Percentiles rank a stretch among this genome's conserved stretches.
Conservation (phyloP, 306 rosid genomes). For the Ceratonia siliqua region DNA sequence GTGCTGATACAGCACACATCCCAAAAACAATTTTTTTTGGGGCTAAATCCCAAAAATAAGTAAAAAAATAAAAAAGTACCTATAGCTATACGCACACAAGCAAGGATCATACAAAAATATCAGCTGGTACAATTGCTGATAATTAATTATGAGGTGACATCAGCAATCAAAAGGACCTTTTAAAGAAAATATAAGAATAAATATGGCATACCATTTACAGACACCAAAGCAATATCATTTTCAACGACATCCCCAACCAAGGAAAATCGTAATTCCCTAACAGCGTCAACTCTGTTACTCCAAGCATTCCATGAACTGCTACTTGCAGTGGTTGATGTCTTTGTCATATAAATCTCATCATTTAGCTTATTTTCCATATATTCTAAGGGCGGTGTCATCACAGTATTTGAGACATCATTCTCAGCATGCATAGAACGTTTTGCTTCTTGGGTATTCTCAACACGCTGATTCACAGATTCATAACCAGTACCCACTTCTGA, state of each 20-base stretch:
- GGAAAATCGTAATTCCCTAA: slow-evolving; percentile 74
- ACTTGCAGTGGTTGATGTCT: slow-evolving; percentile 38
- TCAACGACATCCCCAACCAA: slow-evolving; percentile 68
- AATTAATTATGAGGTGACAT: slow-evolving; percentile 17
- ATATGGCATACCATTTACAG: slow-evolving; percentile 53
- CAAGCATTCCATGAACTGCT: slow-evolving; percentile 77
- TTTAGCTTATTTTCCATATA: slow-evolving; percentile 29
- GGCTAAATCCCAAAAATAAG: too few species aligned
- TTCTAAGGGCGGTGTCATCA: slow-evolving; percentile 32
- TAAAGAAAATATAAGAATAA: slow-evolving; percentile 1
- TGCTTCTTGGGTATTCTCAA: slow-evolving; percentile 38
- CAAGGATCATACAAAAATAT: slow-evolving; percentile 2
- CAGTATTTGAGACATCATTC: slow-evolving; percentile 29
- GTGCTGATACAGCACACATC: slow-evolving; percentile 4
- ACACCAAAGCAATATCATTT: slow-evolving; percentile 31
- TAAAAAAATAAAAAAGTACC: too few species aligned
- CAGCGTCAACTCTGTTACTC: slow-evolving; percentile 84
- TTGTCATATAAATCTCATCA: slow-evolving; percentile 33
- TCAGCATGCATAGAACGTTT: slow-evolving; percentile 32
- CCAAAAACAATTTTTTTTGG: too few species aligned
- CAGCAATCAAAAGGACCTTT: slow-evolving; percentile 4
- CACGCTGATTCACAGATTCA: slow-evolving; percentile 36
- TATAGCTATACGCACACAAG: background rate
- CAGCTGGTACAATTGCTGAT: background rate
- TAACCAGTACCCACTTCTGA: slow-evolving; percentile 36